Evolutionary conservation across 371 early-diverging fungal species (phyloP).

Genomic region (Zancudomyces culisetae): DNA sequence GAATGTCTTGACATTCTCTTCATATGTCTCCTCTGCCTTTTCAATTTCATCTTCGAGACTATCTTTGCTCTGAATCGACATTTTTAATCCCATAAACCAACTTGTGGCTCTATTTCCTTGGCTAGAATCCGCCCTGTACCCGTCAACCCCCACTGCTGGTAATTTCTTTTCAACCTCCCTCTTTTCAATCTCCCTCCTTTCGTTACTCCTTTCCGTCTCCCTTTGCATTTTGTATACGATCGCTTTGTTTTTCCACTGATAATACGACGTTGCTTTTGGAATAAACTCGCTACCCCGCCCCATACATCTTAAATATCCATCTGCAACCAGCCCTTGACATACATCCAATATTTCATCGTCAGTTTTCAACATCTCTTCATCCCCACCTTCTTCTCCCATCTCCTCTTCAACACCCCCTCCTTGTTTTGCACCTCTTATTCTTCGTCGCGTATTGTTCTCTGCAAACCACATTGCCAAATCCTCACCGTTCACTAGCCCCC

Average conservation of each 20-base stretch:
- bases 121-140: background rate
- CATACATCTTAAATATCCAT: constrained; percentile 41
- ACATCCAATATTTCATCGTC: constrained; percentile 44
- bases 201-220: constrained; percentile 9
- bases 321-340: constrained; percentile 45
- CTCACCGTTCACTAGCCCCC: constrained; percentile 43
- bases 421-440: no score
- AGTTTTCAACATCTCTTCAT: constrained; percentile 21
- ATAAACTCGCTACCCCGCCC: constrained; percentile 53
- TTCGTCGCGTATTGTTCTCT: constrained; percentile 35
- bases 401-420: no score
- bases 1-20: constrained; percentile 32
- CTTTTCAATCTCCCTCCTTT: no score
- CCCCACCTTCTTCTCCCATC: no score
- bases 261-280: constrained; percentile 34
- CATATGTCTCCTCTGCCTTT: constrained; percentile 40
- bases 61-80: constrained; percentile 8
- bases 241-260: constrained; percentile 44
- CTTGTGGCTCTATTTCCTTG: background rate
- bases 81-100: constrained; percentile 2
- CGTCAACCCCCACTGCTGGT: no score
- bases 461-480: constrained; percentile 49
- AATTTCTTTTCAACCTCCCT: no score
- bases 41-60: constrained; percentile 33
- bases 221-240: constrained; percentile 27